Base-by-base conservation (phyloP, 2,329 filamentous ascomycete species). In the Colletotrichum shisoi region DNA sequence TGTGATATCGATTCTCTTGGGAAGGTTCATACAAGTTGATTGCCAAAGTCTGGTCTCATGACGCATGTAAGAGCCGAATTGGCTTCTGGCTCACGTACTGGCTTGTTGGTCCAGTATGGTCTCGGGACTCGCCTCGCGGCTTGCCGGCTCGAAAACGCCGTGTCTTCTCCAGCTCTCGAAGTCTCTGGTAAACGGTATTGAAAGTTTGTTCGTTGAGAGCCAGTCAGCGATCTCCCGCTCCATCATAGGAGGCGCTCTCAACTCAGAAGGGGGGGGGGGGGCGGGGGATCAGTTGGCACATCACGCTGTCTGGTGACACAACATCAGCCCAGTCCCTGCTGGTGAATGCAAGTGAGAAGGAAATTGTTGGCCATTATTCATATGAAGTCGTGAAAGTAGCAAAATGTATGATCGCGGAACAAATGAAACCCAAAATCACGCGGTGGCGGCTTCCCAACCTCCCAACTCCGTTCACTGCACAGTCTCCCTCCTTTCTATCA, bases 11-110 rank as follows among this genome's bases (percentile, higher is more conserved):
- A 5, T 8, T 9, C 49, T n/a, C 7, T 66, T 8, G 11, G 44
- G 57, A 42, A 39, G 7, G 21, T 54, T 21, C 9, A 62, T 49
- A 44, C 58, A 57, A 34, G 48, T 37, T 37, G 15, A 19, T 62
- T 54, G 51, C 51, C 58, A 45, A 37, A 27, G 44, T 39, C 11
- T n/a, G 19, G 54, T 57, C 51, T 63, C 51, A 51, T 64, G 57
- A 64, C 24, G 46, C 31, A 12, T 19, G 53, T 49, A 12, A 27
- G 44, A 40, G 27, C n/a, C 37, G 31, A 17, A 24, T 34, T 46
- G n/a, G 24, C 42, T n/a, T n/a, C 42, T 37, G 21, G 42, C 42
- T 57, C n/a, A 39, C 56, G 17, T 37, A 13, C 42, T 24, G 13
- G 12, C n/a, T 52, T 37, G 31, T 6, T 19, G 37, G 31, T 37